Percentiles rank a stretch among this genome's conserved stretches.
Evolutionary conservation across 345 rosid species (phyloP).

Genomic region (Triadica sebifera): DNA sequence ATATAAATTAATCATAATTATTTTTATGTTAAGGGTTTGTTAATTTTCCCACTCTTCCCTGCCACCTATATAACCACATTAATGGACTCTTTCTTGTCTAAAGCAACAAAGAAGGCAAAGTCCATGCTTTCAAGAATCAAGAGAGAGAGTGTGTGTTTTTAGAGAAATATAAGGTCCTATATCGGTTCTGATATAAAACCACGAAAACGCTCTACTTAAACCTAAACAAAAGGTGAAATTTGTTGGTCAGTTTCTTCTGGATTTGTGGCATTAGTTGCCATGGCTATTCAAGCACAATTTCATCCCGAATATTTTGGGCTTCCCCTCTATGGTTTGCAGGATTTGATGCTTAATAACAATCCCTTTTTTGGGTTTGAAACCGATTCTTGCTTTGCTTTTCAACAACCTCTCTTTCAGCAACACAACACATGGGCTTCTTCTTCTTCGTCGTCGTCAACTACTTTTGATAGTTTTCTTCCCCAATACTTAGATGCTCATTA

Average conservation of each 20-base stretch:
- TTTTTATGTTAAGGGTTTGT: too few relatives aligned
- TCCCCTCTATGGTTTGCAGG: conserved; percentile 23
- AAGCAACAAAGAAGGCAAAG: conserved; percentile 19
- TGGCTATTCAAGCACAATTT: conserved; percentile 44
- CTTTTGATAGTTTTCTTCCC: conserved; percentile 20
- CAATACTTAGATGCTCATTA: conserved; percentile 30
- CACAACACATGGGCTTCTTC: not conserved
- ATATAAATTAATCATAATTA: too few relatives aligned
- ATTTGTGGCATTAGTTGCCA: not conserved
- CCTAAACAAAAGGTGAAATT: conserved; percentile 9
- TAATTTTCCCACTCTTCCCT: conserved; percentile 20
- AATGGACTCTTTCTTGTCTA: conserved; percentile 17
- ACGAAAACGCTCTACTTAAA: conserved; percentile 18
- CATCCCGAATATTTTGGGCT: conserved; percentile 28
- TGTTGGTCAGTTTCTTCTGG: too few relatives aligned
- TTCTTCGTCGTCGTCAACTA: conserved; percentile 27
- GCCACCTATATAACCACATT: conserved; percentile 3
- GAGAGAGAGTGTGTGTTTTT: not conserved
- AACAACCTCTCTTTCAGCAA: conserved; percentile 8
- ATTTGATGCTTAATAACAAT: too few relatives aligned
- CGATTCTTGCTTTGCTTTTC: conserved; percentile 20
- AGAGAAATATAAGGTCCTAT: conserved; percentile 18
- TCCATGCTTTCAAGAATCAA: not conserved
- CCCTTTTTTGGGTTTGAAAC: conserved; percentile 17
- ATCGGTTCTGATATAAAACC: conserved; percentile 38